Evolutionary conservation across 352 stramenopile genomes (phyloP), one percentile per base, ranked within the genome.

Genomic region (Globisporangium lucens): DNA sequence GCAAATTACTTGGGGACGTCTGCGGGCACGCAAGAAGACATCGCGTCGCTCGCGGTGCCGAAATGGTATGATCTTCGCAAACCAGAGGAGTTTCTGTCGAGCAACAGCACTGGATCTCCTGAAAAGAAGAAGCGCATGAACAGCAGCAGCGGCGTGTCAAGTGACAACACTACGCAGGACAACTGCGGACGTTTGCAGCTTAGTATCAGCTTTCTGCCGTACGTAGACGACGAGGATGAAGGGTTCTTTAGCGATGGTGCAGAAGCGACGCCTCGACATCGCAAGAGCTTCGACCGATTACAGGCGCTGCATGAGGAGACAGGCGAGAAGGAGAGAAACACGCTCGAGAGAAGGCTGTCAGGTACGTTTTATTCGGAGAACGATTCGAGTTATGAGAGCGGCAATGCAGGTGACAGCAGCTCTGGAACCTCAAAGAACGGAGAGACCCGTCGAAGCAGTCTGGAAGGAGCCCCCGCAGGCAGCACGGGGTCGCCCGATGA

Each of bases 231-330:
- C 17, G 57, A 70, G 4, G 65, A 68, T 35, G 76, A 87, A 15
- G 60, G 67, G 10, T 82, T 53, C 33, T 77, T 81, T 33, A 74
- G 57, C 4, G 77, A 88, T 43, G 68, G 77, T 57, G 70, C 60
- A 1, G 65, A 79, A 22, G 76, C 75, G 5, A 78, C 81, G 15
- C 76, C 76, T 22, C 76, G 75, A 13, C 76, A 91, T 64, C 85
- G 87, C 51, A 92, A 87, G 68, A 95, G 87, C 67, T 89, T 95
- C 38, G 84, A 93, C 52, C 78, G 82, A 55, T 73, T 95, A 58
- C 76, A 86, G 30, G 75, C 84, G 56, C 75, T 95, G 0, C 85
- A 95, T 60, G 78, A 90, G 52, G 83, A 93, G 57, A 88, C 83
- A n/a, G 77, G 76, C 1, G 74, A 79, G 41, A 79, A 79, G 51